These are phyloP conservation scores for Monosporascus sp. DNA, from an alignment of 2,329 filamentous ascomycete genomes.

Conservation along the genomic window DNA sequence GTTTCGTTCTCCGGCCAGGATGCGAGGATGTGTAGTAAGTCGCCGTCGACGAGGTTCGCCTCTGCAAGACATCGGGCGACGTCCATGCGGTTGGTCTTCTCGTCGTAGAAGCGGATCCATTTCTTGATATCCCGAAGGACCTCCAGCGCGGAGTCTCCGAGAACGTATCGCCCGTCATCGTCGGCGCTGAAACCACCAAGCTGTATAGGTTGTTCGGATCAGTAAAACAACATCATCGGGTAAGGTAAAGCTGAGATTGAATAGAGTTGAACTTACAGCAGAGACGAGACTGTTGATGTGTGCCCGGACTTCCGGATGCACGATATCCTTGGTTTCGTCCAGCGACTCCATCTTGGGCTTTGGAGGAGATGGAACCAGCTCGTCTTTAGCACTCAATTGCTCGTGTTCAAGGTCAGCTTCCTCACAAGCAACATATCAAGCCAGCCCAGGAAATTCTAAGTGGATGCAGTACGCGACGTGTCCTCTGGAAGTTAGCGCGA, in stretches of 20 bases:
- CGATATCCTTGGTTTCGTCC: constrained; percentile 52
- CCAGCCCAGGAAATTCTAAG: too few species aligned
- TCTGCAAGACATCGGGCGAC: constrained; percentile 90
- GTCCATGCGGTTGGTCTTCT: constrained; percentile 89
- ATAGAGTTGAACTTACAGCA: constrained; percentile 57
- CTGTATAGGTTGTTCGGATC: constrained; percentile 39
- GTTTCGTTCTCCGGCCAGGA: constrained; percentile 70
- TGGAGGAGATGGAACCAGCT: constrained; percentile 16
- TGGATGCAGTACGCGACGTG: constrained; percentile 3
- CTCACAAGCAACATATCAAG: not conserved
- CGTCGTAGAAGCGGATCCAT: constrained; percentile 93
- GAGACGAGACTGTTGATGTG: constrained; percentile 92
- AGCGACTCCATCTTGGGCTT: constrained; percentile 46
- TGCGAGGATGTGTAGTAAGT: constrained; percentile 83
- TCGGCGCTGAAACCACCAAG: constrained; percentile 78
- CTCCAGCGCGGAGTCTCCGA: constrained; percentile 89
- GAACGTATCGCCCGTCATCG: constrained; percentile 75
- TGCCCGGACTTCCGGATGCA: constrained; percentile 88
- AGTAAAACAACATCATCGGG: constrained; percentile 2
- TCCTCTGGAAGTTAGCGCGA: not conserved
- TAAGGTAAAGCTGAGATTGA: not conserved
- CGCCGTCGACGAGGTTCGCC: constrained; percentile 84
- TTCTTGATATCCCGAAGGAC: constrained; percentile 89
- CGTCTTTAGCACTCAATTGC: constrained; percentile 4
- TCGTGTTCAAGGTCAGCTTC: not conserved